Base-by-base conservation (phyloP, 768 basidiomycete genomes). In the Leccinum imitatum region DNA sequence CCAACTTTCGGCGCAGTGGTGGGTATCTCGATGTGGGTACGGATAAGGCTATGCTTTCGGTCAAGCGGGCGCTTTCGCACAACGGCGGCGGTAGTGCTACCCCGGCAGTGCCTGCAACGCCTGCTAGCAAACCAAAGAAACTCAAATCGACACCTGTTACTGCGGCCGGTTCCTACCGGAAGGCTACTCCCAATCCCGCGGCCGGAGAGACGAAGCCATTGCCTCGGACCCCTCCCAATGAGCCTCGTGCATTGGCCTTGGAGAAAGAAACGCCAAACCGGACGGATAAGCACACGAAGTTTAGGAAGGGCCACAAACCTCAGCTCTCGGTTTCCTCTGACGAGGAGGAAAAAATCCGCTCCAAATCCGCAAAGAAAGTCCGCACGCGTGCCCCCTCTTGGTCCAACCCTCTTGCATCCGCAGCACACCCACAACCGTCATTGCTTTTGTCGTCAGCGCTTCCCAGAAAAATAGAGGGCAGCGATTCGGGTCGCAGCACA, bases 311-410 rank as follows among this genome's bases (percentile, higher is more conserved):
- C 62, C 76, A 76, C 47, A 67, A 62, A 41, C 73, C 77, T 50
- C 79, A 50, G 79, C 75, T 69, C 75, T 83, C 78, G 46, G 75
- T 83, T 23, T 89, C 89, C 13, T 88, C 87, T 19, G 90, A 91
- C 66, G 90, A 91, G 63, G 90, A 91, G 67, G 89, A 91, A 75
- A 86, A 85, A 71, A 66, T 79, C 23, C 82, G 88, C 39, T 80
- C 78, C 44, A 78, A 78, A 62, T 79, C 77, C 37, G 85, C 79
- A 23, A 91, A 91, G 81, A 90, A 87, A 73, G 75, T 79, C 53
- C 79, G 84, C 55, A 75, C 71, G 19, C 61, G 58, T 63, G 80
- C 72, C 58, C 71, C 64, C 25, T 67, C 73, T 15, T 75, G 72
- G 72, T 71, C 70, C 39, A 66, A 61, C 57, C 60, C 72, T 59